A percentile compares a stretch with the other conserved stretches of the same genome.
phyloP scores from a whole-genome alignment of 495 filamentous ascomycete species.

The Annulohypoxylon maeteangense region DNA sequence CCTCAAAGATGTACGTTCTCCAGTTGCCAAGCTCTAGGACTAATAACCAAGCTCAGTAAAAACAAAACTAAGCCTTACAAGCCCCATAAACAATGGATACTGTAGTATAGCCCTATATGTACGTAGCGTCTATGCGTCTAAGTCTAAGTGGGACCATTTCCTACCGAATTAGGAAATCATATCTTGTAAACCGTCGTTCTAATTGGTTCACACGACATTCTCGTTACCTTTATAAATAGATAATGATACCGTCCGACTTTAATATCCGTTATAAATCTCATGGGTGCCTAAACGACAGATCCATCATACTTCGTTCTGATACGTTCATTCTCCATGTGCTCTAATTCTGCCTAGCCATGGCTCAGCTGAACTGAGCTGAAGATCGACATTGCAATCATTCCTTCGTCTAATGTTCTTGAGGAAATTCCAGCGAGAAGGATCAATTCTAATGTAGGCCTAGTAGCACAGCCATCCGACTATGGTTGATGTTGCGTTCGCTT shows the following conservation, averaged over 20 bases:
- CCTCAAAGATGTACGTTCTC: neutral
- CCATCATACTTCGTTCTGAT: neutral
- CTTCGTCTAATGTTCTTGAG: neutral
- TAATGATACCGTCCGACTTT: neutral
- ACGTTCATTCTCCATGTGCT: neutral
- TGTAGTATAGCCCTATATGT: neutral
- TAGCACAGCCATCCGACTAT: neutral
- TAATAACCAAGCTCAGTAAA: neutral
- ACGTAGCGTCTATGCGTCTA: neutral
- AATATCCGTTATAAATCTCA: neutral
- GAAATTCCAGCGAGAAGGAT: neutral
- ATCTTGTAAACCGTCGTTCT: neutral
- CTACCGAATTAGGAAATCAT: constrained; percentile 1
- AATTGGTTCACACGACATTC: neutral
- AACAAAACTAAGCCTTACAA: neutral
- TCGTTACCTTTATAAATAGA: neutral
- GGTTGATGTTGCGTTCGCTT: neutral
- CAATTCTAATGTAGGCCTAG: neutral
- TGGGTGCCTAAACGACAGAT: neutral
- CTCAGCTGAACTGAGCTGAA: constrained; percentile 4
- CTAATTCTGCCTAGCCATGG: neutral
- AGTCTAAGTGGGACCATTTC: neutral
- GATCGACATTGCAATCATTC: neutral
- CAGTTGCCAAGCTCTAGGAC: neutral
- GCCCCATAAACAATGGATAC: neutral